Base-by-base conservation (phyloP, 306 rosid species). In the Gastrolobium bilobum region DNA sequence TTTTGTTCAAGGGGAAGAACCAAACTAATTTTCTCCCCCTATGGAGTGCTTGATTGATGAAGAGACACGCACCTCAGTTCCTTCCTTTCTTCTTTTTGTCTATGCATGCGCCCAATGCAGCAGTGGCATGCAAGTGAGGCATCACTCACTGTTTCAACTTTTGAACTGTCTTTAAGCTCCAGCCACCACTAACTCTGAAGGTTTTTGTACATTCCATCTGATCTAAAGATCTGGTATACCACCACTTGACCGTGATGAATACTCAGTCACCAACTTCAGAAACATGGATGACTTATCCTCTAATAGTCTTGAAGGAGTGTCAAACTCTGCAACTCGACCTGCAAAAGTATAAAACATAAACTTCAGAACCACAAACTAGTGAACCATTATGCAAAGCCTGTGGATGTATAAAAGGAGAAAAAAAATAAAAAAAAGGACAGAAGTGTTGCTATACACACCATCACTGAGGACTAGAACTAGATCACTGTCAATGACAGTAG, bases 241-340 rank as follows among this genome's bases (percentile, higher is more conserved):
- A 79, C 95, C 97, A 65, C 87, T 95, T 33, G 97, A 91, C 60
- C 98, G 83, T 0, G 94, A 89, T 56, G 99, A 93, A 84, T 96
- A 96, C 82, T 96, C 98, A 2, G 90, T 84, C 76, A 96, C 98
- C 90, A 96, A 81, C 73, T 93, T 96, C 10, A 96, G 86, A 87
- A 93, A 96, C 97, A 96, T 93, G 58, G 99, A 96, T 38, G 99
- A 86, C 81, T 89, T 93, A 53, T 96, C 97, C 86, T 96, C 99
- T 73, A 93, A 84, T 70, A 96, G 87, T 58, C 94, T 89, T 50
- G 65, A 33, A 30, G 99, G 99, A 35, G 92, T 81, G 74, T 93
- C 97, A 43, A 86, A 93, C 90, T 96, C 99, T 0, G 93, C 89
- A 47, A 93, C 92, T 85, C 88, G 86, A 72, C 99, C 99, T 96